Percentiles rank a stretch among this genome's conserved stretches.
phyloP scores from a whole-genome alignment of 768 basidiomycete genomes.

The Boletus rubropictus region DNA sequence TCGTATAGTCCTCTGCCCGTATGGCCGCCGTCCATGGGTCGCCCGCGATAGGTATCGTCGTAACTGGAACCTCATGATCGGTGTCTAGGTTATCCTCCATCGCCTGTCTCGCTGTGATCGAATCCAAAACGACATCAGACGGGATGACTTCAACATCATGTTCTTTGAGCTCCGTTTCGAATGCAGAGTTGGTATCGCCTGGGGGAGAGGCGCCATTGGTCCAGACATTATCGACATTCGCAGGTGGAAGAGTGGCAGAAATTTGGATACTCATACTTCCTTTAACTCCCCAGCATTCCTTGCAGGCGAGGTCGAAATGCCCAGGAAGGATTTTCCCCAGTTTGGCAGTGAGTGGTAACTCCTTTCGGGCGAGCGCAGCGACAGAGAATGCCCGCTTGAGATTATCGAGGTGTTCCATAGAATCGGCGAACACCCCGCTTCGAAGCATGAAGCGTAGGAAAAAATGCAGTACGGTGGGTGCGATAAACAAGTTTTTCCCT shows the following conservation, averaged over 20 bases:
- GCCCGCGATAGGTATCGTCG: constrained; percentile 14
- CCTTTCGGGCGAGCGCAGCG: constrained; percentile 32
- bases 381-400: constrained; percentile 44
- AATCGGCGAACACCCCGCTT: constrained; percentile 37
- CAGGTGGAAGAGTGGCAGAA: constrained; percentile 1
- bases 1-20: constrained; percentile 21
- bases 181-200: constrained; percentile 12
- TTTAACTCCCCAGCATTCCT: constrained; percentile 44
- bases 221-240: background rate
- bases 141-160: constrained; percentile 28
- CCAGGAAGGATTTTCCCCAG: constrained; percentile 37
- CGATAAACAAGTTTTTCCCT: constrained; percentile 36
- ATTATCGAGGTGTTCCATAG: constrained; percentile 14
- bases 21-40: constrained; percentile 27
- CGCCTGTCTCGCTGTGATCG: constrained; percentile 21
- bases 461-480: constrained; percentile 41
- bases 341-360: constrained; percentile 39
- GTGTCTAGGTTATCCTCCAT: constrained; percentile 30
- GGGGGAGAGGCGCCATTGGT: background rate
- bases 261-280: constrained; percentile 27
- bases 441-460: constrained; percentile 43
- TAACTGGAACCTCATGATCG: constrained; percentile 10
- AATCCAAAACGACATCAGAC: constrained; percentile 23
- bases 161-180: constrained; percentile 37
- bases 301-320: constrained; percentile 45